Percentiles rank a stretch among this genome's conserved stretches.
phyloP scores from a whole-genome alignment of 1,284 basidiomycete species.

The Cryptococcus wingfieldii region DNA sequence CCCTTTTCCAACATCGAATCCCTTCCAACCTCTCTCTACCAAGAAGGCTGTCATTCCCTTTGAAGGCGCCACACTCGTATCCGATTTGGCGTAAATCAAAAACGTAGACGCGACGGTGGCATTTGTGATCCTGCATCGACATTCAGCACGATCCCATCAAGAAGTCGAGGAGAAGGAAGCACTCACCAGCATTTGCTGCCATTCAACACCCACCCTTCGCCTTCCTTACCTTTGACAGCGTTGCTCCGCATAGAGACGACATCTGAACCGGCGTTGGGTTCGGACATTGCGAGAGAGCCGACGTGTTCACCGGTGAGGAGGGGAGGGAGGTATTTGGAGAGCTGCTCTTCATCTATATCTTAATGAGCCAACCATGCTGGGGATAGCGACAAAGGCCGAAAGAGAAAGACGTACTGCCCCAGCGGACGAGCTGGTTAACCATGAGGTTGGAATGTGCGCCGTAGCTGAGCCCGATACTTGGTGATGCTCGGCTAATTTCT shows the following conservation, averaged over 20 bases:
- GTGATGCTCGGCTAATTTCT: conserved; percentile 81
- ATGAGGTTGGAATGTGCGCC: conserved; percentile 91
- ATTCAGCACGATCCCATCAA: neutral
- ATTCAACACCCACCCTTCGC: conserved; percentile 70
- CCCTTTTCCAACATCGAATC: conserved; percentile 85
- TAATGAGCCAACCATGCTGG: neutral
- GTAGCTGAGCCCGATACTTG: conserved; percentile 85
- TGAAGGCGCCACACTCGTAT: conserved; percentile 60
- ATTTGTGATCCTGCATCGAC: conserved; percentile 67
- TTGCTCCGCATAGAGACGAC: conserved; percentile 84
- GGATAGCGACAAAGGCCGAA: neutral
- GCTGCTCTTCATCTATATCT: conserved; percentile 59
- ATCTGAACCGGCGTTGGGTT: conserved; percentile 84
- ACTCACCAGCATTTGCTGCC: conserved; percentile 88
- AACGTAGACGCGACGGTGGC: conserved; percentile 83
- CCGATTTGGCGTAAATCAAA: conserved; percentile 89
- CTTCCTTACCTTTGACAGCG: conserved; percentile 61
- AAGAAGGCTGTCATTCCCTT: conserved; percentile 93
- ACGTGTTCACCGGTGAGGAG: conserved; percentile 76
- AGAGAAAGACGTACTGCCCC: conserved; percentile 59
- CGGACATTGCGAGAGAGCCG: conserved; percentile 90
- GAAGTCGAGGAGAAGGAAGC: neutral
- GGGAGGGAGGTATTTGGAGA: conserved; percentile 79
- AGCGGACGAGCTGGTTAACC: conserved; percentile 62
- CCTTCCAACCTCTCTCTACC: conserved; percentile 71